Base-by-base conservation (phyloP, 208 protist species). In the Acanthamoeba triangularis region DNA sequence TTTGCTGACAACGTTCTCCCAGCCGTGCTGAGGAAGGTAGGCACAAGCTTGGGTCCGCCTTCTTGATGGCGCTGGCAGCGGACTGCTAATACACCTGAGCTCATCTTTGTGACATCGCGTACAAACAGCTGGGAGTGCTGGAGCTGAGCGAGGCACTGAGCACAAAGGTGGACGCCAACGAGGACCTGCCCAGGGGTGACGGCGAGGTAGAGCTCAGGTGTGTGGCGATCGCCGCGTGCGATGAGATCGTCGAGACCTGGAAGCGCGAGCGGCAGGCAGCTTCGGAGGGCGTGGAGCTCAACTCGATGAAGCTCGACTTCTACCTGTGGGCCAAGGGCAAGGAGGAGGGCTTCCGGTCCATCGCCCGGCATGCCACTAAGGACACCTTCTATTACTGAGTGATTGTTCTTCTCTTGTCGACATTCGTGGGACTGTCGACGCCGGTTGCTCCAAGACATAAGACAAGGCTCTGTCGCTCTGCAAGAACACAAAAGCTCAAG, bases 1-100 rank as follows among this genome's bases (percentile, higher is more conserved):
- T 96, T 96, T 13, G 59, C 92, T 30, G 96, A 97, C 61, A 97
- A 97, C 88, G 96, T 97, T 16, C 65, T 97, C 33, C 96, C 96
- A 14, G 96, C 96, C 0, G 96, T 97, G 11, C 47, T 97, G 7
- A 72, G 96, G 54, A 82, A 96, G 84, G 84, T 91, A 47, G 28
- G 41, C 52, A 23, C 13, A 20, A 23, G 35, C 30, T 76, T 41
- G 2, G 35, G 0, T 76, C 23, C 30, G 20, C 28, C 23, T 72
- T 30, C 20, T 25, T 72, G 37, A 41, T 41, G 37, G n/a, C 37
- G 33, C n/a, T 28, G 20, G 16, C 72, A 82, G 23, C 49, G 59
- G 2, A 18, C 14, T 44, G 4, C 33, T 54, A 28, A 49, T 11
- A 1, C 7, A 1, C 33, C 1, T 8, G 16, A 1, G 8, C 76